Evolutionary conservation across 768 basidiomycete species (phyloP), one percentile per base, ranked within the genome.

Genomic region (Lepiota brunneoincarnata): DNA sequence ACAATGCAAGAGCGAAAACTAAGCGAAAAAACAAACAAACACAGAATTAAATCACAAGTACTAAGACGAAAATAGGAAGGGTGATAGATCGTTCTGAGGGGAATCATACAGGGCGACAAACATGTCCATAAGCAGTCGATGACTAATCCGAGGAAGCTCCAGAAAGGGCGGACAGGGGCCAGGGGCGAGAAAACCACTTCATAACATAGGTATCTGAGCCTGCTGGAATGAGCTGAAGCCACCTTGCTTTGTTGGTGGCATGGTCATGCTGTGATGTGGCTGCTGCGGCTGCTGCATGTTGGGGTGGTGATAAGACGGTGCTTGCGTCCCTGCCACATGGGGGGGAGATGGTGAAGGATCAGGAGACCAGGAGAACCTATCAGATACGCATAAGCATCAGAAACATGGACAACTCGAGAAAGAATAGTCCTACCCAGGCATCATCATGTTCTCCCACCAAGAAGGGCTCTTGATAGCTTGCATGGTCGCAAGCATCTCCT

Each of bases 391-490:
- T 49, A 36, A 54, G 35, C 47, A 47, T 28, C 15, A 14, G 43
- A 41, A 50, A 23, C 18, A 54, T 40, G 35, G 37, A 38, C 21
- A 50, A 46, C 9, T 3, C 35, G 23, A 20, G 35, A n/a, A 6
- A 15, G 59, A 42, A 34, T 36, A 18, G 21, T 49, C 69, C 42
- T 65, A 87, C 85, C 89, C 89, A 35, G 89, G 89, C 86, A 91
- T 88, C 88, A 91, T 87, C 83, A 89, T 86, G 45, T 80, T 87
- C 40, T 77, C 69, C 88, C 87, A 90, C 80, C 83, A 91, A 6
- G 71, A 76, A 2, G 83, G 83, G 46, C 84, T 87, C 57, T 86
- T 84, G 52, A 92, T 72, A 24, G 82, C 82, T 46, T 82, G 78
- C 84, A 91, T 86, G 17, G 87, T 80, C 0, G 87, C 89, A 57